Evolutionary conservation across 2,329 filamentous ascomycete species (phyloP), one percentile per base, ranked within the genome.

Genomic region (Stachybotrys chartarum): DNA sequence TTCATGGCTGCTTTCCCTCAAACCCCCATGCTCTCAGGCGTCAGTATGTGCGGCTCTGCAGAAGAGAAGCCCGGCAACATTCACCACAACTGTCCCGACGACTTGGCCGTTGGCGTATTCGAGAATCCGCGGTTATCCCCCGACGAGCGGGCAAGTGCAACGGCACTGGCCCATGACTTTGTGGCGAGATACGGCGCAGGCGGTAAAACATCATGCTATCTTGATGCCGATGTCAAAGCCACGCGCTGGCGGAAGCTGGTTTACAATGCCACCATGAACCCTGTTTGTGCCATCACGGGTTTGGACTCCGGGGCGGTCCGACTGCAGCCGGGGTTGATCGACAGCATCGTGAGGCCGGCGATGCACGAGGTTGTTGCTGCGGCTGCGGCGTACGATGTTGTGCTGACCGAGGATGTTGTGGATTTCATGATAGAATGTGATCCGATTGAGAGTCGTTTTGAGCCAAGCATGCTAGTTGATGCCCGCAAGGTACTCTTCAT

Each of bases 291-390:
- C 0, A 70, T 83, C 30, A 72, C 76, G 1, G 71, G 73, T 3
- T 67, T 83, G 57, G 80, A 84, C 60, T 78, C 78, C 0, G 72
- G 74, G 3, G 69, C 77, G 12, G 72, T 85, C 51, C 72, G 77
- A 30, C 72, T 84, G 3, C 60, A 66, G 17, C 81, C 81, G 4
- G 76, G 76, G 0, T 84, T 85, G 79, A 57, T 64, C 14, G 80
- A 83, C 64, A 77, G 83, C 30, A 49, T 49, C 39, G 72, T 84
- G 4, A 59, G 66, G 18, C 81, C 80, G 5, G 76, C 76, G 0
- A 84, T 85, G 79, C 57, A 64, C 12, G 80, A 83, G 64, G 77
- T 83, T 30, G 64, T 72, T 4, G 72, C 74, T 0, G 76, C 75
- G 30, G 79, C 78, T 5, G 64, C 62, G 42, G 76, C 72, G 8